Base-by-base conservation (phyloP, 169 alveolate species). In the Eimeria falciformis region DNA sequence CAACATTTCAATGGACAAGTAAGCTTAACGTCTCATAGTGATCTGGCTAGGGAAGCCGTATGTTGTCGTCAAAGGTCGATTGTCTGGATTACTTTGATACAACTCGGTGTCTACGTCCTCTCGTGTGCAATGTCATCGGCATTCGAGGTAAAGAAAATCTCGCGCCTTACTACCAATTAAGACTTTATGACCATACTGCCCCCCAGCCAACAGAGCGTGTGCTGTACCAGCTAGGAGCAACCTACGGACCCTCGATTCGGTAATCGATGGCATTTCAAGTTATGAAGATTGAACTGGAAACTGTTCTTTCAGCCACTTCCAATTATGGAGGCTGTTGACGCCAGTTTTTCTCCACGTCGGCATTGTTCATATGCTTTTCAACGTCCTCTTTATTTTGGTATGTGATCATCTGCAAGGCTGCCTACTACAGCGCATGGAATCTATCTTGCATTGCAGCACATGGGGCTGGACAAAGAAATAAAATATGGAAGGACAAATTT, bases 341-440 rank as follows among this genome's bases (percentile, higher is more conserved):
- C 96, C 96, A 21, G 91, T 96, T 73, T 96, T 96, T 82, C 95
- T 96, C 14, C 97, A 96, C 77, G 97, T 96, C 66, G 93, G 94
- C 50, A 91, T 95, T 55, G 93, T 95, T 94, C 97, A 96, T 68
- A 47, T 95, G 29, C 90, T 96, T 62, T 95, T 96, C 79, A 96
- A 96, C 90, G 78, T 95, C 77, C 92, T 96, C 58, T 96, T 96
- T 45, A 85, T 85, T 27, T 46, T 85, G 92, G 92, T 85, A 27
- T 7, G 92, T 50, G 55, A 17, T 40, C 1, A 33, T 14, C 58
- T 40, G 14, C 25, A 14, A 7, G 11, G n/a, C 46, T 25, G 33
- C 68, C 5, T 14, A 53, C 71, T 47, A 29, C 1, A 3, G 29
- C 55, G 50, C n/a, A 3, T 47, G 56, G 12, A 21, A 66, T 1